Percentiles rank a stretch among this genome's conserved stretches.
These are phyloP conservation scores for Ophiobolus disseminans DNA, from an alignment of 2,329 filamentous ascomycete species.

Conservation along the genomic window DNA sequence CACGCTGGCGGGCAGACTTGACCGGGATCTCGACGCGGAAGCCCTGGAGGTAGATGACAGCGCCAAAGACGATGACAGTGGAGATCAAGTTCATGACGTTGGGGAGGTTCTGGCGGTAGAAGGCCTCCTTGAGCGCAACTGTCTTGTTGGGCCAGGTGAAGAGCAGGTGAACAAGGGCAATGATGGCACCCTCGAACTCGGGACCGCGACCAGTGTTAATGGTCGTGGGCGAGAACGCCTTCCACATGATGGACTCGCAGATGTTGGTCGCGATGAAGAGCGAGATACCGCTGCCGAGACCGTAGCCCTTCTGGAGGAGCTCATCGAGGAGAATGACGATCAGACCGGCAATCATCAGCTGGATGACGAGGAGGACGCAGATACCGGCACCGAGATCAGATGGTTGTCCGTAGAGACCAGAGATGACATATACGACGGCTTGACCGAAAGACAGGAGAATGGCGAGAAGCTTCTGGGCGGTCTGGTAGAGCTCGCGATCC, in stretches of 20 bases:
- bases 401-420: constrained; percentile 89
- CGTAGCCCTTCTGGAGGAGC: constrained; percentile 98
- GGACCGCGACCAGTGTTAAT: constrained; percentile 99
- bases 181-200: constrained; percentile 98
- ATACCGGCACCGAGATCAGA: constrained; percentile 97
- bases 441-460: constrained; percentile 98
- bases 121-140: constrained; percentile 95
- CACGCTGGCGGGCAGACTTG: constrained; percentile 98
- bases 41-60: constrained; percentile 98
- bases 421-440: constrained; percentile 97
- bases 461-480: constrained; percentile 88
- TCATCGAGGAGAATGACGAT: constrained; percentile 99
- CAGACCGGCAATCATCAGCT: constrained; percentile 95
- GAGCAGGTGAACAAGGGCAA: constrained; percentile 95
- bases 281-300: constrained; percentile 96
- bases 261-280: constrained; percentile 99
- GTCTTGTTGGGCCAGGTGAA: constrained; percentile 99
- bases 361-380: constrained; percentile 96
- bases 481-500: constrained; percentile 99
- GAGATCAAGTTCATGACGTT: constrained; percentile 99
- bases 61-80: constrained; percentile 90
- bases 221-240: constrained; percentile 98
- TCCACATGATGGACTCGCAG: constrained; percentile 99
- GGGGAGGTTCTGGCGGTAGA: constrained; percentile 98
- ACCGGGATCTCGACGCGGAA: constrained; percentile 99